Evolutionary conservation across 2,329 filamentous ascomycete genomes (phyloP), one percentile per base, ranked within the genome.

Genomic region (Fonsecaea pugnacius): DNA sequence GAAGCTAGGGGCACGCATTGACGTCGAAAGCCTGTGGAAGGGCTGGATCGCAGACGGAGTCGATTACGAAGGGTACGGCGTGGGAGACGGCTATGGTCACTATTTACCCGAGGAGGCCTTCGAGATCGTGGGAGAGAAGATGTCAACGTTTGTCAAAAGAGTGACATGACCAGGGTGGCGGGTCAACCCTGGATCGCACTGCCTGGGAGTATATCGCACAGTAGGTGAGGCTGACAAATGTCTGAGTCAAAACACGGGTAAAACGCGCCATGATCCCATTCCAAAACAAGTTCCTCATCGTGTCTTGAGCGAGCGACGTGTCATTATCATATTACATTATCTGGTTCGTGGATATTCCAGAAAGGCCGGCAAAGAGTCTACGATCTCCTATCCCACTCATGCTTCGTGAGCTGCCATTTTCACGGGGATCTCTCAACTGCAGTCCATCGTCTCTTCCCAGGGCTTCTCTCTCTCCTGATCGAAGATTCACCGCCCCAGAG

Each of bases 81-180:
- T 70, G 33, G 69, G 68, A 27, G 64, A 70, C 30, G 69, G 68
- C 2, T 69, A 75, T 66, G 78, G 81, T 0, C 80, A 84, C 74
- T 83, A 80, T 67, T 66, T 83, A 53, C 75, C 79, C 1, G 81
- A 83, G 68, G 80, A 82, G 69, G 77, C 75, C 18, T 77, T 77
- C 1, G 76, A 78, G 53, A 61, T 66, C 16, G 65, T 70, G n/a
- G 55, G 33, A n/a, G 62, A 64, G 14, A 66, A 67, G 32, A 64
- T 69, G 12, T 55, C 57, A 14, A 58, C 51, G 3, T 69, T 70
- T 55, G 21, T 69, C 9, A 64, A 67, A 43, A 68, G 66, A 36
- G 59, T 68, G 36, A 51, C 48, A 8, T 68, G 58, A 63, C 12
- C 21, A 48, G 18, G 6, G 16, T 16, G 35, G 5, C 9, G 35